Evolutionary conservation across 192 early-diverging fungal genomes (phyloP), one percentile per base, ranked within the genome.

Genomic region (Coemansia guatemalensis): DNA sequence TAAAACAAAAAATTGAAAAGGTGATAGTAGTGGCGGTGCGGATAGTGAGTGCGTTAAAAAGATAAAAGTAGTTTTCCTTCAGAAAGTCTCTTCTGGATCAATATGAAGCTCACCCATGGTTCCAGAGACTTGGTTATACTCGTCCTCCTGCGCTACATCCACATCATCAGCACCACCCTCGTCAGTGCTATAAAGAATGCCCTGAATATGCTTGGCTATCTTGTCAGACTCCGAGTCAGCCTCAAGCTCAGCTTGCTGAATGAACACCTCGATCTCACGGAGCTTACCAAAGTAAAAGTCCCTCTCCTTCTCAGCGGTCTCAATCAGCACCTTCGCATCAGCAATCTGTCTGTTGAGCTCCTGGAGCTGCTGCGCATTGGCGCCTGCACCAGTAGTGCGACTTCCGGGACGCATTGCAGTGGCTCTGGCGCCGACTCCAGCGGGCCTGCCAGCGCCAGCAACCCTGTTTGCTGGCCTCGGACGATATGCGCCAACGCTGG

Each of bases 271-370:
- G 78, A 97, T 95, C 71, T 97, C 95, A 30, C 95, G 81, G 64
- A 97, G 79, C 80, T 97, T 99, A 24, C 75, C 69, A 75, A 96
- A 99, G 65, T 99, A 99, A 73, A 99, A 99, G 64, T 99, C 95
- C 23, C 97, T 84, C 72, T 99, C 95, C 80, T 94, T 97, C 72
- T 96, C 95, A 21, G 94, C 86, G 54, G 92, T 93, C 57, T 95
- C 93, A 32, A 97, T 89, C 24, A 90, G 87, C 22, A 88, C 84
- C 73, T 93, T 93, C 53, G 91, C 80, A 68, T 96, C 93, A 47
- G 84, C 84, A 23, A 91, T 59, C 67, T 96, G 89, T 65, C 88
- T 80, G 49, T 82, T 90, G 67, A 97, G 83, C 24, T 93, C 89
- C 52, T 86, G 82, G 30, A 94, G 60, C 67, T 89, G 84, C 22